Evolutionary conservation across 164 flowering plant species (phyloP), one percentile per base, ranked within the genome.

Genomic region (Santalum album): DNA sequence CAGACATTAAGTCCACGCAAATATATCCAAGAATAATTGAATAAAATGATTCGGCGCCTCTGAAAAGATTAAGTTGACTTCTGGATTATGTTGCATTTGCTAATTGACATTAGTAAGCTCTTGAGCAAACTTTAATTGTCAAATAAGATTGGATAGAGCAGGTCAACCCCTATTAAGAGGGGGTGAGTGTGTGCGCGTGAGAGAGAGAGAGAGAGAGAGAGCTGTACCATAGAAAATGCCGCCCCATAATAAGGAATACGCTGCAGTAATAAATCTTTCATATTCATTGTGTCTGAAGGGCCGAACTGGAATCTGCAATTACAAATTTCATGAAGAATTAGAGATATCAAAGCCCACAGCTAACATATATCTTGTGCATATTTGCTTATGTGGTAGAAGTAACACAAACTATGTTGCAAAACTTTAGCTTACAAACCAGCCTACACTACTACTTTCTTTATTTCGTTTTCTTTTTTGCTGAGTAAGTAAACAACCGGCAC

Each of bases 211-310:
- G 58, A 53, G 50, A 29, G 19, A 20, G 49, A 16, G n/a, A n/a
- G 6, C 40, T n/a, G 36, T 81, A 94, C 99, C 78, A 71, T 87
- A 14, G 95, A 73, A 68, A 90, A 90, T 59, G 92, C 78, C 50
- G 86, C 81, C 65, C 95, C 96, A 59, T 94, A 94, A 63, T 94
- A 94, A 16, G n/a, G 97, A 97, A 58, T 70, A 90, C 48, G 99
- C 99, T 21, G 97, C 62, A 1, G 96, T 70, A 39, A 94, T 81
- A 62, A 94, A 94, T 64, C 99, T 82, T 58, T 94, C 99, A 35
- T 85, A 94, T 71, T 94, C 99, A 54, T 94, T 84, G 79, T 94
- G 99, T 70, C 80, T 83, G 75, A 75, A 94, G 21, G 97, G 99
- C 25, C 96, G 74, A 19, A 94, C 99, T 14, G 97, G 99, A 69